Evolutionary conservation across 371 early-diverging fungal genomes (phyloP).

Genomic region (Mortierella sp.): DNA sequence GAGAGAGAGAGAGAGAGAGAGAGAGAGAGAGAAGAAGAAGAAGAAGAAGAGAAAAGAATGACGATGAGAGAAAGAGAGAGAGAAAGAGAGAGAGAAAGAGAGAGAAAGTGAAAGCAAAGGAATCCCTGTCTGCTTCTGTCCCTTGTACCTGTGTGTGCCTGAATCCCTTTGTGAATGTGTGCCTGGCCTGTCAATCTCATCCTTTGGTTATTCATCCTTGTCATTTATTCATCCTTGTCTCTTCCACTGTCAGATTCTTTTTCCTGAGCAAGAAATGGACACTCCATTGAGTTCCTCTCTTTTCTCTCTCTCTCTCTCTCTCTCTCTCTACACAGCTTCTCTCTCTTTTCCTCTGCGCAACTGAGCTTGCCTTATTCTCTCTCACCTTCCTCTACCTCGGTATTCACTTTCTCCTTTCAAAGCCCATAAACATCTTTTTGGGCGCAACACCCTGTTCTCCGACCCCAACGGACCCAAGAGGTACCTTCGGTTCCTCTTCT

Average conservation of each 20-base stretch:
- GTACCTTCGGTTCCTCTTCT: neutral
- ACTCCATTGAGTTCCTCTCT: neutral
- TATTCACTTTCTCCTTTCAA: too few relatives aligned
- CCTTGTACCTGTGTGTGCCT: neutral
- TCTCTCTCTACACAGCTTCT: too few relatives aligned
- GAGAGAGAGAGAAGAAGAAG: conserved; percentile 8
- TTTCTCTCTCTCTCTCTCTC: neutral
- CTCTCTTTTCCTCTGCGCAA: too few relatives aligned
- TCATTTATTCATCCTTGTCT: neutral
- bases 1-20: neutral
- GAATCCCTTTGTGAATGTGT: neutral
- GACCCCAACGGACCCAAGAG: too few relatives aligned
- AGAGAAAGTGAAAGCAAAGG: neutral
- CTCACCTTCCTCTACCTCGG: too few relatives aligned
- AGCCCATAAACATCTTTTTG: too few relatives aligned
- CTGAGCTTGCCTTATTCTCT: too few relatives aligned
- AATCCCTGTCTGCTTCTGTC: neutral
- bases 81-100: neutral
- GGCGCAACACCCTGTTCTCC: too few relatives aligned
- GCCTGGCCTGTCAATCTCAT: neutral
- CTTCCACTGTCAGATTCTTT: neutral
- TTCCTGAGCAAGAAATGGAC: neutral
- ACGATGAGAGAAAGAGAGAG: conserved; percentile 3
- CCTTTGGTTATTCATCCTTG: neutral
- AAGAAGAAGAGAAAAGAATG: conserved; percentile 1